Base-by-base conservation (phyloP, 106 monocot genomes). In the Dendrobium huoshanense region DNA sequence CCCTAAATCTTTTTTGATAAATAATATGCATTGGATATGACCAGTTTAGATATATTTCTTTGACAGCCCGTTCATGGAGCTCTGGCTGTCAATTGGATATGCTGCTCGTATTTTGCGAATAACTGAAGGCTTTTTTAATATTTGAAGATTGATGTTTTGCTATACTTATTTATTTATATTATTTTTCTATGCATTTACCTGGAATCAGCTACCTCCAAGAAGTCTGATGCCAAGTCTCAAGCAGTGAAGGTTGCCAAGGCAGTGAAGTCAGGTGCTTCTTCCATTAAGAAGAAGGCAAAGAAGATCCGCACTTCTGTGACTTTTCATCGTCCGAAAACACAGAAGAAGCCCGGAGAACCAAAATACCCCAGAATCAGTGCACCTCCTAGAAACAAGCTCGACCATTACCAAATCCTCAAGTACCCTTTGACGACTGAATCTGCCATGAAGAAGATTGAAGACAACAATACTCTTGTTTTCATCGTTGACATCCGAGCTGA, bases 371-470 rank as follows among this genome's bases (percentile, higher is more conserved):
- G 87, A 61, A 78, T 87, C 42, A 87, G 87, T 79, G 84, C 84
- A 20, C 78, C 84, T 64, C 81, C 84, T 20, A 84, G 87, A 31
- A 84, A 87, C 81, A 87, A 87, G 76, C 84, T 87, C 33, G 87
- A 87, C 22, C 87, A 87, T 55, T 87, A 78, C 55, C 87, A 87
- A 72, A 87, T 87, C 56, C 78, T 87, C 24, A 84, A 87, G 73
- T 87, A 81, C 41, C 87, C 87, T 40, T 31, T 87, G 27, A 84
- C 87, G 0, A 87, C 87, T 0, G 87, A 87, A 33, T 81, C 81
- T 64, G 87, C 87, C 13, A 87, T 87, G 84, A 87, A 87, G 75
- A 87, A 87, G 79, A 87, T 87, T 3, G 87, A 87, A 41, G 87
- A 87, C 47, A 87, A 87, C 81, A 87, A 87, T 67, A 87, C 84